Base-by-base conservation (phyloP, 495 filamentous ascomycete genomes). In the Hyaloscypha variabilis region DNA sequence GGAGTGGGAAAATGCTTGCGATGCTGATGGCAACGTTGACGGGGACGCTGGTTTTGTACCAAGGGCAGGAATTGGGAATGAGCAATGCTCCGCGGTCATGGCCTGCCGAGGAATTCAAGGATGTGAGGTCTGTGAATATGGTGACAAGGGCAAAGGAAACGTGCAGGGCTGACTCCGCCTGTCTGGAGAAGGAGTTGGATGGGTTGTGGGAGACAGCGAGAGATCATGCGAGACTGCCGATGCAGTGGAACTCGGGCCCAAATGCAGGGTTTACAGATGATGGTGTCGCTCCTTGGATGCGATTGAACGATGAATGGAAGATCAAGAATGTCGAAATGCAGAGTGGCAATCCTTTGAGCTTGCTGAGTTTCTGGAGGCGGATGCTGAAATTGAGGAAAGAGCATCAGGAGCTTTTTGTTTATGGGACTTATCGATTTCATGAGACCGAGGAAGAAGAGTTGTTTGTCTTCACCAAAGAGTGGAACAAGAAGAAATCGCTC, bases 51-150 rank as follows among this genome's bases (percentile, higher is more conserved):
- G 91, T 87, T 62, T 73, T 91, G 2, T 90, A 88, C 66, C 87
- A 91, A 69, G 88, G 88, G n/a, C 85, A 91, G 66, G 88, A 91
- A 70, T 66, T 90, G 0, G 88, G 86, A 0, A 87, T 89, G 78
- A 76, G 78, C 4, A 90, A 90, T 68, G 80, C 83, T 1, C 86
- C 88, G 0, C 64, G 66, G 1, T 72, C 75, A 5, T 90, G 88
- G 88, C 77, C 73, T 3, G 82, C 87, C 21, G 81, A 83, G 8
- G 84, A 90, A 61, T 90, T 87, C 73, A 87, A 85, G 64, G 88
- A 91, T 63, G 78, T 90, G 52, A 86, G 87, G 58, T 85, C 83
- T 36, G 74, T 83, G 1, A 89, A 88, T 60, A 86, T 87, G 63
- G 88, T 82, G 82, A 71, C 82, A 28, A 75, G 82, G 76, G 60